Base-by-base conservation (phyloP, 2,329 filamentous ascomycete genomes). In the Curvularia lunata region DNA sequence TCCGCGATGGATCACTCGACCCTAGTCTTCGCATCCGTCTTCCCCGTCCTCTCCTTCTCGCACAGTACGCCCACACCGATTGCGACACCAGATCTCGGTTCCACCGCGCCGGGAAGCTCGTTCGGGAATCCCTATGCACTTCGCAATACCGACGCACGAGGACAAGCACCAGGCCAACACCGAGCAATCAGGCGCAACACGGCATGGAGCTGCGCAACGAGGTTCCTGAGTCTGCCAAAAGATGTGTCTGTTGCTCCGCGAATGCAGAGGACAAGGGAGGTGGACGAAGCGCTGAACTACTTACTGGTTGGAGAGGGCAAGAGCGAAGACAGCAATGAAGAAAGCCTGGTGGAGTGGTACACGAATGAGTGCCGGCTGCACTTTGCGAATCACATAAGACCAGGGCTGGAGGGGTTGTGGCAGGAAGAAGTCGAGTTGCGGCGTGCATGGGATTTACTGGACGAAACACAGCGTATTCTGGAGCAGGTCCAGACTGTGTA, bases 121-220 rank as follows among this genome's bases (percentile, higher is more conserved):
- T 81, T 81, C 54, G 78, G 78, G 40, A 76, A 78, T 52, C 72
- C 68, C 2, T 69, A 68, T 56, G 62, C 56, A 12, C 56, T 56
- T 13, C 64, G 64, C 25, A 61, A 67, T 60, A 59, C 61, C 48
- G 77, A 56, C 71, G 76, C 49, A 75, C 58, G 78, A 58, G 81
- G 62, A 41, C 60, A 64, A 28, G 62, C 64, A 30, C 61, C 65
- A 32, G 64, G 61, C 9, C 74, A 76, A 45, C 75, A 77, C 40
- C 66, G 70, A 52, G 65, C 65, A 16, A 69, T 78, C 19, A 73
- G 70, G 58, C 72, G 76, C 52, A 77, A 73, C 45, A 65, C 74
- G 46, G 78, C 78, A n/a, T 82, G 80, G 80, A 81, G 77, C 58
- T 76, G 72, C 21, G 79, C 77, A n/a, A 82, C 80, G 2, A 68